These are phyloP conservation scores for Lunularia cruciata DNA, from an alignment of 225 moss, liverwort and hornwort species.

Conservation along the genomic window DNA sequence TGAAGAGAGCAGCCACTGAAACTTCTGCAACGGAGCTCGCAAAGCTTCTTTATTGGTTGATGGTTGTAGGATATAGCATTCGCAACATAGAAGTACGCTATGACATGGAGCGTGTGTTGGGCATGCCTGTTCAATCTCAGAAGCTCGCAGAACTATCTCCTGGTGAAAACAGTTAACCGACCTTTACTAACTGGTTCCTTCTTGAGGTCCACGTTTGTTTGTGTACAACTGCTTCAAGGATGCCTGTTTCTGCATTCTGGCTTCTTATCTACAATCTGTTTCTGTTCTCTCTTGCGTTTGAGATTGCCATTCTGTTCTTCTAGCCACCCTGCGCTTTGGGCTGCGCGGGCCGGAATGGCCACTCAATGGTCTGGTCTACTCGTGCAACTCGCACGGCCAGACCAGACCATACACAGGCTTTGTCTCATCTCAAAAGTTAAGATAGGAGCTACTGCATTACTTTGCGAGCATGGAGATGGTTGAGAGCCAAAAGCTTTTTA, in stretches of 20 bases:
- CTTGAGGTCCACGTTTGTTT: neutral
- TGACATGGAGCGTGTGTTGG: constrained; percentile 91
- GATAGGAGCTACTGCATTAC: too few species aligned
- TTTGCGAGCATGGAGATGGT: too few species aligned
- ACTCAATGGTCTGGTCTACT: too few species aligned
- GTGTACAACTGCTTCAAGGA: neutral
- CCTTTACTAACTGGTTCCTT: neutral
- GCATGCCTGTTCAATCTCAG: constrained; percentile 52
- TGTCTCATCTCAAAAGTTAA: too few species aligned
- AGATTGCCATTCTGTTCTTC: too few species aligned
- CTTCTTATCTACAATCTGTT: neutral
- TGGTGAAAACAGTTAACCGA: constrained; percentile 49
- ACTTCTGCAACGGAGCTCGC: constrained; percentile 85
- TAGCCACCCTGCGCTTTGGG: too few species aligned
- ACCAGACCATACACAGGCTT: too few species aligned
- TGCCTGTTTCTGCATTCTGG: neutral
- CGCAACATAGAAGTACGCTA: constrained; percentile 95
- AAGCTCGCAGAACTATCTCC: constrained; percentile 88
- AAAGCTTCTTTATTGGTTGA: constrained; percentile 91
- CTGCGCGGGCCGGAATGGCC: too few species aligned
- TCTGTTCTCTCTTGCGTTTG: too few species aligned
- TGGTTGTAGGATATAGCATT: constrained; percentile 97
- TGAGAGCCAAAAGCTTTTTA: too few species aligned
- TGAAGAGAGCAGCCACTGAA: constrained; percentile 88
- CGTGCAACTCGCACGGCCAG: too few species aligned